Percentiles rank a stretch among this genome's conserved stretches.
These are phyloP conservation scores for Alternaria sp. DNA, from an alignment of 2,329 filamentous ascomycete species.

Conservation along the genomic window DNA sequence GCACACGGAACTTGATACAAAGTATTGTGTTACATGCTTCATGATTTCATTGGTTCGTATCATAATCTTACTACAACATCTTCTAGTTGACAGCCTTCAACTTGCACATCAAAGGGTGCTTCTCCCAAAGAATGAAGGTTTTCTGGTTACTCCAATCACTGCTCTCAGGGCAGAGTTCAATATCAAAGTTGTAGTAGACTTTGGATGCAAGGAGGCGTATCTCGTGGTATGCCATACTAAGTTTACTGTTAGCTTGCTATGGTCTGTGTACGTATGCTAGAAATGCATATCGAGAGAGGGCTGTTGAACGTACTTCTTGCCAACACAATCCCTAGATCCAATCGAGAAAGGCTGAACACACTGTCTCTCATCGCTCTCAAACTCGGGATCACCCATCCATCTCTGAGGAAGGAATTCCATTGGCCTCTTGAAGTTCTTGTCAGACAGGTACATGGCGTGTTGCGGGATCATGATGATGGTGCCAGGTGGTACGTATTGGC, in stretches of 20 bases:
- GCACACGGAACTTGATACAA: not conserved
- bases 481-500: constrained; percentile 42
- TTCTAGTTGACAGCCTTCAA: constrained; percentile 19
- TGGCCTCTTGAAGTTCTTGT: constrained; percentile 45
- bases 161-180: constrained; percentile 44
- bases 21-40: not conserved
- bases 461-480: constrained; percentile 25
- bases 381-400: constrained; percentile 44
- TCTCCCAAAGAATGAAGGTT: constrained; percentile 48
- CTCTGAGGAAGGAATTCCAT: constrained; percentile 50
- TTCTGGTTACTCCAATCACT: constrained; percentile 40
- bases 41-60: not conserved
- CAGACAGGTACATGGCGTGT: constrained; percentile 21
- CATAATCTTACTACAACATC: not conserved
- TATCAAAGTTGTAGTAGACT: constrained; percentile 48
- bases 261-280: too few relatives aligned
- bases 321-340: constrained; percentile 50
- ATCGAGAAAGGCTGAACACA: constrained; percentile 54
- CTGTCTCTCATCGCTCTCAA: constrained; percentile 34
- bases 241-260: constrained; percentile 5
- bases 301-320: constrained; percentile 43
- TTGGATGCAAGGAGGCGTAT: constrained; percentile 51
- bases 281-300: too few relatives aligned
- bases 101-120: constrained; percentile 43
- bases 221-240: constrained; percentile 48